Conservation (phyloP, 352 stramenopile species). For the Pythium aristosporum region DNA sequence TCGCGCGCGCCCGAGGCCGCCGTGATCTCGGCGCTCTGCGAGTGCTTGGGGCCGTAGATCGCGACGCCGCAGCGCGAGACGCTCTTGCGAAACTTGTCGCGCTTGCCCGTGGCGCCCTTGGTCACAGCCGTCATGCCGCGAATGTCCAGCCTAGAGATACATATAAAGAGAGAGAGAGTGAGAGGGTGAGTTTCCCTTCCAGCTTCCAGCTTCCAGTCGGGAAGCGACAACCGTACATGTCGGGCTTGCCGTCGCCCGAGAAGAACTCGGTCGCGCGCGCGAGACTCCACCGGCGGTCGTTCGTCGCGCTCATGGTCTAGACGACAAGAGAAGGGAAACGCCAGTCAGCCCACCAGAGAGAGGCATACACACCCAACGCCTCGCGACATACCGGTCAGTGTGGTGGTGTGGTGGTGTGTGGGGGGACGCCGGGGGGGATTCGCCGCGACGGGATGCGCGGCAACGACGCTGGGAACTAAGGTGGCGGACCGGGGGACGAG, state of each 20-base stretch:
- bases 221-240: conserved; percentile 50
- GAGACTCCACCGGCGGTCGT: conserved; percentile 80
- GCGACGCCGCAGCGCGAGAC: conserved; percentile 82
- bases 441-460: not conserved
- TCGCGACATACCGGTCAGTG: not conserved
- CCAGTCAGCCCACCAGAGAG: conserved; percentile 1
- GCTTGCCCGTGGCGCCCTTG: conserved; percentile 81
- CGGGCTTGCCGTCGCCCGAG: conserved; percentile 82
- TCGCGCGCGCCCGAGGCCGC: conserved; percentile 41
- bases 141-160: conserved; percentile 66
- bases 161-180: conserved; percentile 6
- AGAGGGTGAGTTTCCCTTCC: not conserved
- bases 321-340: not conserved
- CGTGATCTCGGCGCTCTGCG: conserved; percentile 42
- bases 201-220: not conserved
- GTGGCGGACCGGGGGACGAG: not conserved
- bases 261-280: conserved; percentile 88
- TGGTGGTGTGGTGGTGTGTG: not conserved
- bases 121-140: conserved; percentile 85
- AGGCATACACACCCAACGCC: not conserved
- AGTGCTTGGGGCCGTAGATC: conserved; percentile 88
- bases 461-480: not conserved
- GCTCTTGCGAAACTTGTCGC: conserved; percentile 88
- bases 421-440: not conserved
- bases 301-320: conserved; percentile 29